phyloP scores from a whole-genome alignment of 257 asterid species.

The Solanum rostratum region DNA sequence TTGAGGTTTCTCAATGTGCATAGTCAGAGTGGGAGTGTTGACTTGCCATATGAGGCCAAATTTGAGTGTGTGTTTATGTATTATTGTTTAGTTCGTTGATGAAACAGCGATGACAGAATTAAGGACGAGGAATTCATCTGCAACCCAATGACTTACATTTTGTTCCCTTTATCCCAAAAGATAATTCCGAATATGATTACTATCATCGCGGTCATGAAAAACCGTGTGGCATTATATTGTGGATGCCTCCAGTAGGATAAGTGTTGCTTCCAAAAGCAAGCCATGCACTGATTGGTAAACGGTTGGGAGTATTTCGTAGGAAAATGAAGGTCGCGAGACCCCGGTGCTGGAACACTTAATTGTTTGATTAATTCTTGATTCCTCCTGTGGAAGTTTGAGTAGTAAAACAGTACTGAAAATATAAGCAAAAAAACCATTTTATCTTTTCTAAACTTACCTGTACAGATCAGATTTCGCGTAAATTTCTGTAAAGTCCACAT shows the following conservation, averaged over 20 bases:
- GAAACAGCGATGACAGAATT: neutral
- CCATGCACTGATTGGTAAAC: slow-evolving; percentile 43
- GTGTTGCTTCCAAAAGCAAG: slow-evolving; percentile 73
- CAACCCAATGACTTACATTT: slow-evolving; percentile 29
- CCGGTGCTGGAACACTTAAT: slow-evolving; percentile 57
- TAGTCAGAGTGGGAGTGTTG: too few relatives aligned
- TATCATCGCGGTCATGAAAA: slow-evolving; percentile 45
- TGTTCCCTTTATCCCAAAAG: slow-evolving; percentile 58
- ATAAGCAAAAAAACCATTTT: neutral
- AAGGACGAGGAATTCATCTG: neutral
- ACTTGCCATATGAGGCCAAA: too few relatives aligned
- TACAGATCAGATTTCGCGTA: slow-evolving; percentile 60
- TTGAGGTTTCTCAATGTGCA: too few relatives aligned
- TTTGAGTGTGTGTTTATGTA: too few relatives aligned
- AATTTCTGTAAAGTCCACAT: slow-evolving; percentile 57
- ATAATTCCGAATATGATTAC: slow-evolving; percentile 60
- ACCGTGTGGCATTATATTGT: slow-evolving; percentile 50
- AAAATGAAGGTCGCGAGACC: slow-evolving; percentile 47
- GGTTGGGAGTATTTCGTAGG: slow-evolving; percentile 50
- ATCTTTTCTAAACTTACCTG: slow-evolving; percentile 24
- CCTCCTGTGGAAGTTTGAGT: slow-evolving; percentile 32
- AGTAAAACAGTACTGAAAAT: neutral
- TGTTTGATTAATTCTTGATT: slow-evolving; percentile 57
- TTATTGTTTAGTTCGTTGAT: neutral
- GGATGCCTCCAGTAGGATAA: slow-evolving; percentile 78